These are phyloP conservation scores for Candida vaughaniae DNA, from an alignment of 805 yeast species.

Conservation along the genomic window DNA sequence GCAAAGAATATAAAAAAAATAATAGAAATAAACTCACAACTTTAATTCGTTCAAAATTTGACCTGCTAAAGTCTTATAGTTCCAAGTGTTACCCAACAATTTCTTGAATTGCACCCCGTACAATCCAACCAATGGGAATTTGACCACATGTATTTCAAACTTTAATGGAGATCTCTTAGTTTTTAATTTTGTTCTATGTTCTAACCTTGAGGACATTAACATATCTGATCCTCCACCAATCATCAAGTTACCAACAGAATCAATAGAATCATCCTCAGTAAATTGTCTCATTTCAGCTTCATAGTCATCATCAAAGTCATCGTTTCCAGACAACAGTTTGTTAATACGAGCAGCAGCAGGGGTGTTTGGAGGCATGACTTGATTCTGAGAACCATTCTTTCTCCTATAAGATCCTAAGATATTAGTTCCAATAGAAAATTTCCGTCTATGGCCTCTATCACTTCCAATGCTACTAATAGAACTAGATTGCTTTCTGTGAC, in stretches of 20 bases:
- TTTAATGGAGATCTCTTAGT: conserved; percentile 56
- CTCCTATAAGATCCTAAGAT: conserved; percentile 49
- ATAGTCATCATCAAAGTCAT: conserved; percentile 27
- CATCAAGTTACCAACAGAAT: conserved; percentile 50
- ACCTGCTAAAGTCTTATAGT: conserved; percentile 86
- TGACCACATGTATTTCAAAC: conserved; percentile 89
- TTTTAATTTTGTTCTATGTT: conserved; percentile 35
- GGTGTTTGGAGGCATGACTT: conserved; percentile 51
- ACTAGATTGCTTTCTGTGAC: conserved; percentile 38
- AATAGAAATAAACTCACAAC: conserved; percentile 12
- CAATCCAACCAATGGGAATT: conserved; percentile 84
- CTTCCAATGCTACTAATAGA: conserved; percentile 25
- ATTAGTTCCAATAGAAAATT: conserved; percentile 62
- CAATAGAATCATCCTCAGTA: conserved; percentile 58
- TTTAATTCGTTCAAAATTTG: conserved; percentile 74
- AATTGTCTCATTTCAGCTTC: conserved; percentile 23
- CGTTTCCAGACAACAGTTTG: conserved; percentile 25
- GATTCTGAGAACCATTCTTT: conserved; percentile 41
- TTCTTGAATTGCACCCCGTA: conserved; percentile 96
- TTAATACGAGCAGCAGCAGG: conserved; percentile 48
- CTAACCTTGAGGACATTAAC: conserved; percentile 59
- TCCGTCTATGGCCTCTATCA: conserved; percentile 48
- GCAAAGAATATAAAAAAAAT: too few species aligned
- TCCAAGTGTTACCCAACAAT: conserved; percentile 91
- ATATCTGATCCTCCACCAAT: conserved; percentile 57